Conservation (phyloP, 2,329 filamentous ascomycete species). For the Ascocoryne sarcoides region DNA sequence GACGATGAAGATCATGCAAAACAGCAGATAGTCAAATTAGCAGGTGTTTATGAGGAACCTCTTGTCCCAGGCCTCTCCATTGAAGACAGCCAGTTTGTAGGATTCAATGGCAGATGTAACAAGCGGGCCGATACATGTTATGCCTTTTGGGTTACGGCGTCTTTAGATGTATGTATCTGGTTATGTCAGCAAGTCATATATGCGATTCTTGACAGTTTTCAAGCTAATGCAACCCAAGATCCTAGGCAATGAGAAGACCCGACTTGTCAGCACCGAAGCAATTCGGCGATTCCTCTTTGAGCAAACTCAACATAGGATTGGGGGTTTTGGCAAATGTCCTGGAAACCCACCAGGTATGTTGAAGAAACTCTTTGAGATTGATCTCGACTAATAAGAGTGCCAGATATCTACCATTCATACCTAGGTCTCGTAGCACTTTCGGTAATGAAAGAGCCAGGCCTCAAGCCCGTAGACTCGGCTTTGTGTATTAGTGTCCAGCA, state of each 20-base stretch:
- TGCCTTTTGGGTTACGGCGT: slow-evolving; percentile 78
- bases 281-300: slow-evolving; percentile 74
- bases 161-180: slow-evolving; percentile 37
- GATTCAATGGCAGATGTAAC: slow-evolving; percentile 85
- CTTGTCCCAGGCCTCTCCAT: slow-evolving; percentile 22
- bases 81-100: slow-evolving; percentile 40
- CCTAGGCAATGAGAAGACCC: slow-evolving; percentile 38
- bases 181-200: neutral
- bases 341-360: slow-evolving; percentile 56
- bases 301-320: slow-evolving; percentile 78
- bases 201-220: slow-evolving; percentile 8
- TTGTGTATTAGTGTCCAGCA: slow-evolving; percentile 65
- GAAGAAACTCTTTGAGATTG: neutral
- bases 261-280: slow-evolving; percentile 48
- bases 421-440: slow-evolving; percentile 75
- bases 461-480: slow-evolving; percentile 65
- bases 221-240: slow-evolving; percentile 34
- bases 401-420: slow-evolving; percentile 79
- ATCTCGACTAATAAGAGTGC: slow-evolving; percentile 8
- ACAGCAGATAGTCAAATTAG: slow-evolving; percentile 3
- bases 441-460: slow-evolving; percentile 57
- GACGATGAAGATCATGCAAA: slow-evolving; percentile 10
- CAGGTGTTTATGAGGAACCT: slow-evolving; percentile 14
- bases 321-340: slow-evolving; percentile 69
- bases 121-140: slow-evolving; percentile 95